Conservation (phyloP, 1,139 yeast genomes). For the Yamadazyma triangularis region DNA sequence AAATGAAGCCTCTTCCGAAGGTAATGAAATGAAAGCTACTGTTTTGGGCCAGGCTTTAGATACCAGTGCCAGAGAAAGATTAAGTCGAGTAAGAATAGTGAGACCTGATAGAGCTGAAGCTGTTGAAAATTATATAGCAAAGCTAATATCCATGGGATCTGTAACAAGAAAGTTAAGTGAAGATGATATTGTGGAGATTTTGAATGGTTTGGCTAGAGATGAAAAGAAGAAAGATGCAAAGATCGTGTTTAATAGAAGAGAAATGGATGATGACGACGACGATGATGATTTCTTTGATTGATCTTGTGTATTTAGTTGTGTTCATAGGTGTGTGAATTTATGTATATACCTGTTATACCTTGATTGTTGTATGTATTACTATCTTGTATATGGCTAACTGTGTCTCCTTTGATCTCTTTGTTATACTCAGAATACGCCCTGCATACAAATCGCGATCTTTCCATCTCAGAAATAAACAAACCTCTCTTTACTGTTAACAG, state of each 20-base stretch:
- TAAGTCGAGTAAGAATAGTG: constrained; percentile 82
- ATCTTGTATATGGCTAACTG: no score
- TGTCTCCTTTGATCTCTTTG: no score
- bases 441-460: no score
- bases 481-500: background rate
- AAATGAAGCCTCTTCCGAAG: constrained; percentile 25
- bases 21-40: constrained; percentile 30
- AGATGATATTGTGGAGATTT: constrained; percentile 72
- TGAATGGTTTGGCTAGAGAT: constrained; percentile 80
- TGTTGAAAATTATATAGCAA: constrained; percentile 78
- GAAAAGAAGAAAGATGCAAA: constrained; percentile 60
- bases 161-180: constrained; percentile 70
- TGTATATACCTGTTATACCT: no score
- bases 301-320: no score
- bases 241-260: constrained; percentile 39
- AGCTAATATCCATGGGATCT: constrained; percentile 76
- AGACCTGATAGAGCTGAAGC: constrained; percentile 87
- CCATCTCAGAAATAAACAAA: constrained; percentile 4
- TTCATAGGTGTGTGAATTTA: no score
- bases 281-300: constrained; percentile 26
- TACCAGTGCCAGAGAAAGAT: constrained; percentile 81
- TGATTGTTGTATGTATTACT: no score
- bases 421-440: no score
- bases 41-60: constrained; percentile 69
- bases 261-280: constrained; percentile 22